Conservation (phyloP, 805 yeast species). For the Cyberlindnera japonica region DNA sequence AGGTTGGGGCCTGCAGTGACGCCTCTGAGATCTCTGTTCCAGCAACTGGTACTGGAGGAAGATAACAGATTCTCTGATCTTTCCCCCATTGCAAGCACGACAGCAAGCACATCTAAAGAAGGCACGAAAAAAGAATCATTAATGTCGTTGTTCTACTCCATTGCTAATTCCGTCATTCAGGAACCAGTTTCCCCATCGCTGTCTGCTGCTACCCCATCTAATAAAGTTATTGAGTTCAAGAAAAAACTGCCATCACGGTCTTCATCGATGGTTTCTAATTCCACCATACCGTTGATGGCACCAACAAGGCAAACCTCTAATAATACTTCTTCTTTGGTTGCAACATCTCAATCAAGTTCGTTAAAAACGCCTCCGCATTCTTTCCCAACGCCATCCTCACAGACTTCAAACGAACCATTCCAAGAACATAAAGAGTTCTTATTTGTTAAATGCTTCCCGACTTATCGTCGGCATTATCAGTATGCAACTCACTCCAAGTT, state of each 20-base stretch:
- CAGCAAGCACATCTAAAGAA: conserved; percentile 18
- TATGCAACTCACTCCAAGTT: conserved; percentile 50
- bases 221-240: conserved; percentile 5
- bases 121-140: conserved; percentile 29
- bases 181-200: conserved; percentile 2
- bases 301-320: conserved; percentile 7
- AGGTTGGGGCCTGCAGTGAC: conserved; percentile 9
- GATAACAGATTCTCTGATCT: conserved; percentile 4
- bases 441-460: conserved; percentile 80
- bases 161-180: conserved; percentile 25
- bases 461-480: conserved; percentile 60
- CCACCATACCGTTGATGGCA: conserved; percentile 3
- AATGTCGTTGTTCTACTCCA: conserved; percentile 32
- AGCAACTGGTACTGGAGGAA: conserved; percentile 5
- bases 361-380: conserved; percentile 3
- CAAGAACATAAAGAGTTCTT: conserved; percentile 52
- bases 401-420: conserved; percentile 2
- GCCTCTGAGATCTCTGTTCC: conserved; percentile 18
- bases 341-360: conserved; percentile 8
- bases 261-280: conserved; percentile 11
- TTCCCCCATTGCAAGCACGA: conserved; percentile 7
- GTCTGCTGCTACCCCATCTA: background rate
- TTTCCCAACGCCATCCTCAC: conserved; percentile 17
- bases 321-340: conserved; percentile 6
- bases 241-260: conserved; percentile 4